Evolutionary conservation across 805 yeast genomes (phyloP).

Genomic region (Schizosaccharomyces octosporus): DNA sequence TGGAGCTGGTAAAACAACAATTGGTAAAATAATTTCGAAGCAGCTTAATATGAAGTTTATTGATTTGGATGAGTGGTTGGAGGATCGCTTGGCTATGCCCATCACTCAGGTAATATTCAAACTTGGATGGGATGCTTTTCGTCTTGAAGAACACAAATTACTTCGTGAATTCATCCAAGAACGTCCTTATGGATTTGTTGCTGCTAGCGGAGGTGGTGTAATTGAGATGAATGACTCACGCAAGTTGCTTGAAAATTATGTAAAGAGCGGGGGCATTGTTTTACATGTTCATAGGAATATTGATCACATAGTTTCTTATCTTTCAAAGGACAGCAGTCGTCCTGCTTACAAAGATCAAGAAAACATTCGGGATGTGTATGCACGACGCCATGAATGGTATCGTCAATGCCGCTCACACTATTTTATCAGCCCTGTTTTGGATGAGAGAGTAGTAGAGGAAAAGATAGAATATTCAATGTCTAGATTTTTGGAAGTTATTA

Average conservation of each 20-base stretch:
- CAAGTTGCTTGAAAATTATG: constrained; percentile 30
- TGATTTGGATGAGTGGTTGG: constrained; percentile 59
- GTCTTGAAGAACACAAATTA: constrained; percentile 36
- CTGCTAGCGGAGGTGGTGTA: constrained; percentile 92
- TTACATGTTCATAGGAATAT: constrained; percentile 76
- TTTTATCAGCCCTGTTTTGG: constrained; percentile 28
- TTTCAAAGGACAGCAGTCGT: constrained; percentile 54
- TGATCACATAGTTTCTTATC: constrained; percentile 49
- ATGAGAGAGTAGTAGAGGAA: neutral
- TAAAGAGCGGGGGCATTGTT: constrained; percentile 45
- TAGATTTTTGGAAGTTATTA: constrained; percentile 31
- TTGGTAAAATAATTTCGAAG: constrained; percentile 55
- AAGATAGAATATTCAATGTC: constrained; percentile 17
- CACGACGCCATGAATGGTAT: constrained; percentile 57
- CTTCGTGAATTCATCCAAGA: constrained; percentile 25
- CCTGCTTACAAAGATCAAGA: constrained; percentile 62
- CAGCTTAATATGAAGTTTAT: constrained; percentile 40
- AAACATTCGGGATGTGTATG: constrained; percentile 48
- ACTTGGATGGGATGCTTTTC: constrained; percentile 74
- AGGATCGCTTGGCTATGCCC: constrained; percentile 20
- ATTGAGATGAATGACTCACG: constrained; percentile 60
- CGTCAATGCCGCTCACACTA: constrained; percentile 52
- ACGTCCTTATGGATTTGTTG: constrained; percentile 30
- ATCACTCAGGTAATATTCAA: constrained; percentile 26
- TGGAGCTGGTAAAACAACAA: constrained; percentile 85